A percentile compares a stretch with the other conserved stretches of the same genome.
Evolutionary conservation across 2,329 filamentous ascomycete genomes (phyloP).

Genomic region (Pseudocercospora ulei): DNA sequence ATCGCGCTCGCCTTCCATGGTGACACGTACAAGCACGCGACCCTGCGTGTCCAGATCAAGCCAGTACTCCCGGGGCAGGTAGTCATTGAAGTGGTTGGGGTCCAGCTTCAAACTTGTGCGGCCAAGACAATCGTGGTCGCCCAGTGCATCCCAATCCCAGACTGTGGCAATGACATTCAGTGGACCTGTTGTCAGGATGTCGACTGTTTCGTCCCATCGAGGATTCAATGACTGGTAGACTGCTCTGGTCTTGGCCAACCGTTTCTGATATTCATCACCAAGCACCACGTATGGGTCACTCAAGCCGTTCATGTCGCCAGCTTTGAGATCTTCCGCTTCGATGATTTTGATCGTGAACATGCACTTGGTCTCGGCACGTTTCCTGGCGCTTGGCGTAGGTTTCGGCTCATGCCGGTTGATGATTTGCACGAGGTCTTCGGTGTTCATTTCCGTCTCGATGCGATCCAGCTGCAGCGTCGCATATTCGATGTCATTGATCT

Average conservation of each 20-base stretch:
- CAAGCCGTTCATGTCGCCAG: constrained; percentile 87
- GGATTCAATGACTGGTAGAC: constrained; percentile 85
- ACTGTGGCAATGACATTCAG: constrained; percentile 93
- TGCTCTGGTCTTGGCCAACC: constrained; percentile 85
- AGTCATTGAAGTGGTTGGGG: constrained; percentile 92
- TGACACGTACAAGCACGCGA: constrained; percentile 75
- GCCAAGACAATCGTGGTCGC: constrained; percentile 94
- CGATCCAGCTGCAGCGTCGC: constrained; percentile 86
- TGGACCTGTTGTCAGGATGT: constrained; percentile 84
- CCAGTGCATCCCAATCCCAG: constrained; percentile 96
- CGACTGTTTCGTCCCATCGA: constrained; percentile 92
- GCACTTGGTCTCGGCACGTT: constrained; percentile 61
- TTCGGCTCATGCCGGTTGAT: constrained; percentile 66
- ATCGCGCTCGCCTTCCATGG: constrained; percentile 96
- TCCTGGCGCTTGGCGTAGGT: constrained; percentile 55
- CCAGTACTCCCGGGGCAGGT: constrained; percentile 93
- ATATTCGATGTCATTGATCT: constrained; percentile 95
- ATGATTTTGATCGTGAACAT: constrained; percentile 99
- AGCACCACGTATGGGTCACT: constrained; percentile 97
- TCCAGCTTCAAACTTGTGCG: constrained; percentile 97
- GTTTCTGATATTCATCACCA: constrained; percentile 94
- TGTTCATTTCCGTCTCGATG: constrained; percentile 79
- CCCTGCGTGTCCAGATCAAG: constrained; percentile 94
- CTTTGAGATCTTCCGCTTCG: constrained; percentile 92
- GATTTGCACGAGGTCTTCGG: constrained; percentile 77